Percentiles rank a stretch among this genome's conserved stretches.
Evolutionary conservation across 768 basidiomycete species (phyloP).

Genomic region (Boletus pseudopeckii): DNA sequence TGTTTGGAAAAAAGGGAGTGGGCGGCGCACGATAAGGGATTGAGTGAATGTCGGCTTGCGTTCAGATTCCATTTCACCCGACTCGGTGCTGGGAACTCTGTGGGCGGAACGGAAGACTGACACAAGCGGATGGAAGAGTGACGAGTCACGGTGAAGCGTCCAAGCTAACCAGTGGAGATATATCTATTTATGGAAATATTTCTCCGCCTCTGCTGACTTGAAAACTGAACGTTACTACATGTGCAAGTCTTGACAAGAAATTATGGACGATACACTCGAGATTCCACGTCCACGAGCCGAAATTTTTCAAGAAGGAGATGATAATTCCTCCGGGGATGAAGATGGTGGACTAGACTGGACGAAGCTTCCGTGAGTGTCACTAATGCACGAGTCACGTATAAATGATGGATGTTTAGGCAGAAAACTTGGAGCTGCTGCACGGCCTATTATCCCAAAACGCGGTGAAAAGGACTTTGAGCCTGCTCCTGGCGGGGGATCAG

Average conservation of each 20-base stretch:
- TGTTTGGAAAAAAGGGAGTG: constrained; percentile 7
- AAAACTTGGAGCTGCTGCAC: constrained; percentile 29
- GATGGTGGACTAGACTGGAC: constrained; percentile 83
- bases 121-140: neutral
- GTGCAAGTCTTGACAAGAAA: neutral
- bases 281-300: constrained; percentile 26
- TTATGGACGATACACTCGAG: constrained; percentile 66
- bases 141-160: no score
- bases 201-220: no score
- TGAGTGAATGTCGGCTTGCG: constrained; percentile 42
- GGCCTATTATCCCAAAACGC: constrained; percentile 86
- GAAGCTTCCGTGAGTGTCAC: constrained; percentile 54
- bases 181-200: constrained; percentile 12
- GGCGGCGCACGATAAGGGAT: constrained; percentile 43
- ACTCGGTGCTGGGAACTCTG: neutral
- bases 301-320: constrained; percentile 29
- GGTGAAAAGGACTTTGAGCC: constrained; percentile 99
- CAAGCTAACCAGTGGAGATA: no score
- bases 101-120: constrained; percentile 8
- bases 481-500: constrained; percentile 55
- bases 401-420: constrained; percentile 11
- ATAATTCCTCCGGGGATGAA: constrained; percentile 64
- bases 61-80: constrained; percentile 25
- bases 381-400: constrained; percentile 1
- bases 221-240: no score